A percentile compares a stretch with the other conserved stretches of the same genome.
These are phyloP conservation scores for Priceomyces castillae DNA, from an alignment of 805 yeast genomes.

Conservation along the genomic window DNA sequence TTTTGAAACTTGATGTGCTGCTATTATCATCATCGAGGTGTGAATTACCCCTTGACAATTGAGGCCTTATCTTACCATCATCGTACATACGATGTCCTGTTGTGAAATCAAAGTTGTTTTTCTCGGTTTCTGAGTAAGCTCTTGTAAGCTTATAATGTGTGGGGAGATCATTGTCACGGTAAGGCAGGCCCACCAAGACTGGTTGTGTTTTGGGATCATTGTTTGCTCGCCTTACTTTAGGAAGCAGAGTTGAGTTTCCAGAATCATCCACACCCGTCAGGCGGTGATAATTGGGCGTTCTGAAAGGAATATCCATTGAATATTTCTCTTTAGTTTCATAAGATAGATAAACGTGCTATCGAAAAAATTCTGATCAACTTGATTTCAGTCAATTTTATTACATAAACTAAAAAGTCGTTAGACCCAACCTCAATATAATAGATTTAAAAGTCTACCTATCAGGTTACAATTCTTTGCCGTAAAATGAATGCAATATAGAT, in stretches of 20 bases:
- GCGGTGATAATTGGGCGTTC: background rate
- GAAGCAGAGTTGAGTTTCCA: background rate
- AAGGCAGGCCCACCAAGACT: background rate
- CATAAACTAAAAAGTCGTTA: background rate
- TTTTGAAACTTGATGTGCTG: conserved; percentile 13
- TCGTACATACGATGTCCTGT: conserved; percentile 56
- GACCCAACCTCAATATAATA: too few relatives aligned
- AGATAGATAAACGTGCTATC: background rate
- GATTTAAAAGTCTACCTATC: too few relatives aligned
- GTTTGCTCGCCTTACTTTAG: background rate
- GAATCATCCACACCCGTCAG: background rate
- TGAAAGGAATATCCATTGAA: background rate
- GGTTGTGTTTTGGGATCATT: background rate
- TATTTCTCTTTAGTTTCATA: background rate
- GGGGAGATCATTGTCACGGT: background rate
- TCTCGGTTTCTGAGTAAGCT: conserved; percentile 65
- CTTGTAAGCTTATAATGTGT: conserved; percentile 39
- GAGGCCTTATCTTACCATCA: conserved; percentile 51
- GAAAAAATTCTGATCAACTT: background rate
- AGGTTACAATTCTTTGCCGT: too few relatives aligned
- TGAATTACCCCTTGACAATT: conserved; percentile 18
- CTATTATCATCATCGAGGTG: conserved; percentile 2
- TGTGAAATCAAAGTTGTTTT: conserved; percentile 52
- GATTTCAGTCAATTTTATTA: background rate
- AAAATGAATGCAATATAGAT: too few relatives aligned